Evolutionary conservation across 179 eudicot genomes (phyloP).

Genomic region (Vitellaria paradoxa): DNA sequence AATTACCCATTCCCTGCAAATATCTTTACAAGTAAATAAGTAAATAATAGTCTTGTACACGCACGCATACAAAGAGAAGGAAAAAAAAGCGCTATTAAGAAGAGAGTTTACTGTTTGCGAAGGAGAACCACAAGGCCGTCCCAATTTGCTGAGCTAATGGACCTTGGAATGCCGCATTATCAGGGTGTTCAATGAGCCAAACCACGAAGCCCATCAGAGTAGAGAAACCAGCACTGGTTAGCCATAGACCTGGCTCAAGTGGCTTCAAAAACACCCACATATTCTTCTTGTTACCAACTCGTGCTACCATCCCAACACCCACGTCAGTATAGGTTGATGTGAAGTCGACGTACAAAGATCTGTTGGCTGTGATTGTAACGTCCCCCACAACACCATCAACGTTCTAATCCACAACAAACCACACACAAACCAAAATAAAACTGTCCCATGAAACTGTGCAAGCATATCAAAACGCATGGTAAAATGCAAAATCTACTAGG

Average conservation of each 20-base stretch:
- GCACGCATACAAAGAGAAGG: not conserved
- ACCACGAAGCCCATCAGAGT: conserved; percentile 18
- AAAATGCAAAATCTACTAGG: too few species aligned
- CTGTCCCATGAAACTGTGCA: not conserved
- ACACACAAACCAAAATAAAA: not conserved
- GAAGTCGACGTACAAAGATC: conserved; percentile 29
- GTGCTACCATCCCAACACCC: conserved; percentile 27
- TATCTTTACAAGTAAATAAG: too few species aligned
- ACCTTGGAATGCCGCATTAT: conserved; percentile 25
- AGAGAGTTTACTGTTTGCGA: conserved; percentile 25
- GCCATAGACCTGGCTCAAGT: conserved; percentile 12
- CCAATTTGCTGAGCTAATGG: conserved; percentile 22
- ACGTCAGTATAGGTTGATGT: conserved; percentile 27
- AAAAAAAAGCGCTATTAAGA: conserved; percentile 28
- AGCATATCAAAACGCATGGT: not conserved
- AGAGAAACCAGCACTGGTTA: conserved; percentile 13
- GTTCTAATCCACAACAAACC: not conserved
- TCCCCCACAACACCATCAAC: conserved; percentile 30
- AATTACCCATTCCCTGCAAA: too few species aligned
- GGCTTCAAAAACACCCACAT: conserved; percentile 26
- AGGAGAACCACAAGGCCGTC: conserved; percentile 17
- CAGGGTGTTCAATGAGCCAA: conserved; percentile 20
- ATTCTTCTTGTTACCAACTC: not conserved
- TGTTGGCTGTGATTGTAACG: conserved; percentile 18
- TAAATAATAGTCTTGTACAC: too few species aligned